Conservation (phyloP, 306 rosid species). For the Acacia acuminata region DNA sequence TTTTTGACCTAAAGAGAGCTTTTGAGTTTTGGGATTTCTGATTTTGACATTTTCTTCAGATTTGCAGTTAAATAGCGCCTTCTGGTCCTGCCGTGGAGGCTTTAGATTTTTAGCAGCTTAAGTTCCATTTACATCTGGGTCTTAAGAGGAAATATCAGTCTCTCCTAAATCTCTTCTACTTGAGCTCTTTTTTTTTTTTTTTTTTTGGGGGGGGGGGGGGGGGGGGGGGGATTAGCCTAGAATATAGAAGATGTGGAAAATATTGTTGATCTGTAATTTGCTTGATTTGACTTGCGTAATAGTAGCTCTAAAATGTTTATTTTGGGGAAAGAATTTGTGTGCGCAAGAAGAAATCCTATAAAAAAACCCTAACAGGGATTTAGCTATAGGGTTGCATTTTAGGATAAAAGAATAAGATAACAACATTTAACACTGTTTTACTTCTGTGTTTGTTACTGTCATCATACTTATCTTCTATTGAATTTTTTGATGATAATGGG, state of each 20-base stretch:
- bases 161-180: background rate
- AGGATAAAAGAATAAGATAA: background rate
- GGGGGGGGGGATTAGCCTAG: background rate
- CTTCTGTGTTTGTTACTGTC: background rate
- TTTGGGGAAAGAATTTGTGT: constrained; percentile 13
- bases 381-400: background rate
- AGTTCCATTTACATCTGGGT: constrained; percentile 8
- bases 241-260: background rate
- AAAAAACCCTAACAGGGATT: background rate
- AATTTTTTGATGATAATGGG: background rate
- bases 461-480: background rate
- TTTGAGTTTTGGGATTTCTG: constrained; percentile 16
- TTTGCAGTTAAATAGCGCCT: constrained; percentile 39
- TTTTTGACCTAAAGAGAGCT: background rate
- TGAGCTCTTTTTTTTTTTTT: background rate
- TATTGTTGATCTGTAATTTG: background rate
- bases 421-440: background rate
- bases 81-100: constrained; percentile 40
- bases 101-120: constrained; percentile 24
- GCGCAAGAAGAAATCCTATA: background rate
- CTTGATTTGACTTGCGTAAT: constrained; percentile 15
- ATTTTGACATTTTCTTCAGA: constrained; percentile 23
- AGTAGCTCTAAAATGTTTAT: constrained; percentile 9
- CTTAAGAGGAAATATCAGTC: constrained; percentile 36
- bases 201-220: too few species aligned